A percentile compares a stretch with the other conserved stretches of the same genome.
These are phyloP conservation scores for Prorocentrum cordatum DNA, from an alignment of 169 alveolate genomes.

Conservation along the genomic window DNA sequence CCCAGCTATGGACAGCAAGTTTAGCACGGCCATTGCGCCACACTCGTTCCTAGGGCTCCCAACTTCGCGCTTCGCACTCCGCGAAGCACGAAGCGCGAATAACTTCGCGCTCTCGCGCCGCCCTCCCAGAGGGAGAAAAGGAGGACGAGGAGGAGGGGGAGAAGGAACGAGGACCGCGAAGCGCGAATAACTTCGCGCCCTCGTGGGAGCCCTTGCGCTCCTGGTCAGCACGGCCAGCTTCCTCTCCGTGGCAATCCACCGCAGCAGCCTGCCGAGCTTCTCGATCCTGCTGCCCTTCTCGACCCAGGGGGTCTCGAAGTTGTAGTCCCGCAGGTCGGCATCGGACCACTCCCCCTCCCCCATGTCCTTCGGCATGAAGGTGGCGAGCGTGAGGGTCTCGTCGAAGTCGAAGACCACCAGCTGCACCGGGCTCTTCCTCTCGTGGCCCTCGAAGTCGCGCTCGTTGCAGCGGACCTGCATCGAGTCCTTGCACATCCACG, in stretches of 20 bases:
- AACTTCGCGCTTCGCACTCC: too few species aligned
- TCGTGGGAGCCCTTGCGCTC: too few species aligned
- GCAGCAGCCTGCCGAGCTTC: slow-evolving; percentile 6
- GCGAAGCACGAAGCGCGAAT: too few species aligned
- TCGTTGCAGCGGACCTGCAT: slow-evolving; percentile 45
- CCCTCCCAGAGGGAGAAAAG: too few species aligned
- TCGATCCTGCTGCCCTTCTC: slow-evolving; percentile 34
- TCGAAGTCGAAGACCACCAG: slow-evolving; percentile 60
- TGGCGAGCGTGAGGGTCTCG: slow-evolving; percentile 58
- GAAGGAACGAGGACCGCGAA: too few species aligned
- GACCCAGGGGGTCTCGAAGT: slow-evolving; percentile 48
- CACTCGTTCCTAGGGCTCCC: too few species aligned
- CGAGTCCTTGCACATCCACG: slow-evolving; percentile 66
- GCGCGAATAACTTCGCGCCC: too few species aligned
- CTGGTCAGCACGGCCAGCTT: slow-evolving; percentile 21
- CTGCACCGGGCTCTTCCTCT: slow-evolving; percentile 36
- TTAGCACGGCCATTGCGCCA: slow-evolving; percentile 60
- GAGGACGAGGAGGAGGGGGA: too few species aligned
- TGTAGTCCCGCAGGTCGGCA: too few species aligned
- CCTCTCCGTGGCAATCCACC: neutral
- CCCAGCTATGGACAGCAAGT: slow-evolving; percentile 16
- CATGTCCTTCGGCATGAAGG: slow-evolving; percentile 68
- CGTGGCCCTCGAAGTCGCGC: slow-evolving; percentile 20
- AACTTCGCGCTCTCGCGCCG: too few species aligned
- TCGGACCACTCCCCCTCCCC: too few species aligned